phyloP scores from a whole-genome alignment of 2,329 filamentous ascomycete species.

The Trichoderma atrobrunneum region DNA sequence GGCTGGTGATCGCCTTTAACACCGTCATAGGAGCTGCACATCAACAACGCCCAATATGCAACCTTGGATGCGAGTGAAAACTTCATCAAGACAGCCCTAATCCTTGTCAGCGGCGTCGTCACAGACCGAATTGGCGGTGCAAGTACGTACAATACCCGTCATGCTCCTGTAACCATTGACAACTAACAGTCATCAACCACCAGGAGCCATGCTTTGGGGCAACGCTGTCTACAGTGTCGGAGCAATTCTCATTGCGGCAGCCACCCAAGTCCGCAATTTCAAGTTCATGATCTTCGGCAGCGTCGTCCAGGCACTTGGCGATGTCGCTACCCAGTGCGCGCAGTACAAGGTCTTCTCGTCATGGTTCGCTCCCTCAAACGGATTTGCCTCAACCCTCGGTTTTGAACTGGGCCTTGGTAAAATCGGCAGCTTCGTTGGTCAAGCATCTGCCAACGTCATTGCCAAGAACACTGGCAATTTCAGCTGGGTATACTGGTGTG shows the following conservation, averaged over 20 bases:
- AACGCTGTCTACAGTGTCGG: slow-evolving; percentile 58
- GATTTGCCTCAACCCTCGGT: slow-evolving; percentile 60
- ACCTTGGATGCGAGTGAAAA: slow-evolving; percentile 59
- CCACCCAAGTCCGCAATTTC: slow-evolving; percentile 54
- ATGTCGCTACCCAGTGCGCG: slow-evolving; percentile 61
- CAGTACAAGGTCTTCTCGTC: slow-evolving; percentile 65
- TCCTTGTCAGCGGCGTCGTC: slow-evolving; percentile 52
- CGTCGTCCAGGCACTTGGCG: slow-evolving; percentile 56
- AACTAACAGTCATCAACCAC: background rate
- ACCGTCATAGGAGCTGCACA: slow-evolving; percentile 45
- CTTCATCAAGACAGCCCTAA: slow-evolving; percentile 58
- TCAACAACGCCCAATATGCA: slow-evolving; percentile 59
- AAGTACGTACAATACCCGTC: slow-evolving; percentile 30
- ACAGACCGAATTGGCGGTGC: slow-evolving; percentile 60
- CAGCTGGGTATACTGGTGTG: slow-evolving; percentile 60
- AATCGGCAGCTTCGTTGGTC: slow-evolving; percentile 59
- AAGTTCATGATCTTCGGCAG: slow-evolving; percentile 59
- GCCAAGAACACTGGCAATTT: slow-evolving; percentile 57
- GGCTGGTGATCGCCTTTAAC: background rate
- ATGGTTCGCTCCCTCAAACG: slow-evolving; percentile 60
- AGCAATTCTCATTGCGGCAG: slow-evolving; percentile 57
- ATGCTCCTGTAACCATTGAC: background rate
- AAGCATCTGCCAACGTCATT: slow-evolving; percentile 59
- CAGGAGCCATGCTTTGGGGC: slow-evolving; percentile 56
- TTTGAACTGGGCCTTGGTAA: slow-evolving; percentile 61